Percentiles rank a stretch among this genome's conserved stretches.
phyloP scores from a whole-genome alignment of 257 asterid species.

The Apocynum venetum region DNA sequence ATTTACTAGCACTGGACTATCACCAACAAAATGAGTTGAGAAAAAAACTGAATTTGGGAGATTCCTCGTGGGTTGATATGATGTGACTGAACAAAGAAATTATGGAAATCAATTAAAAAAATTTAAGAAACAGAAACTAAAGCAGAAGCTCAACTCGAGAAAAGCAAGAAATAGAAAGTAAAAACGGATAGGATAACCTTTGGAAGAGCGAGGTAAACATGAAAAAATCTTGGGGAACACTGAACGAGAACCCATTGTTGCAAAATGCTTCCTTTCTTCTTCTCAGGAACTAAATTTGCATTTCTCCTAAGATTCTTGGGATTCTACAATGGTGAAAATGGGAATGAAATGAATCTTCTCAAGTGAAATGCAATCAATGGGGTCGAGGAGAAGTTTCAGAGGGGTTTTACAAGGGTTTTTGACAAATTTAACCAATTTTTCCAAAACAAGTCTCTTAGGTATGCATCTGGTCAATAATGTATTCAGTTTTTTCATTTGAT shows the following conservation, averaged over 20 bases:
- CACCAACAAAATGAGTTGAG: conserved; percentile 64
- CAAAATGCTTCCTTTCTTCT: neutral
- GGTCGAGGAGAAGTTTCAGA: neutral
- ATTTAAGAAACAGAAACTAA: neutral
- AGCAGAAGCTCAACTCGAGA: neutral
- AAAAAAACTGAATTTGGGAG: conserved; percentile 39
- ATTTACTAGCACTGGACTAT: conserved; percentile 64
- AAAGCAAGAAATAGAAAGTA: neutral
- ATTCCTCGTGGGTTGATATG: conserved; percentile 20
- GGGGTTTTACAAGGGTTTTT: conserved; percentile 12
- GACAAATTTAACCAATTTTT: neutral
- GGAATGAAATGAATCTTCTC: neutral
- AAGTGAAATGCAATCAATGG: neutral
- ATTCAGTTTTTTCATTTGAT: no score
- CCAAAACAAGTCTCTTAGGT: no score
- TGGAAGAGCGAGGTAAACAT: conserved; percentile 31
- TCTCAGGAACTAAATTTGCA: neutral
- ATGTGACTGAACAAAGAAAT: conserved; percentile 38
- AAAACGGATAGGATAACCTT: conserved; percentile 34
- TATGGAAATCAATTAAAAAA: neutral
- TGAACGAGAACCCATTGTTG: conserved; percentile 59
- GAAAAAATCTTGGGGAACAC: conserved; percentile 41
- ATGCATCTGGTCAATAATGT: no score
- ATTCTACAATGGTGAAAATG: neutral
- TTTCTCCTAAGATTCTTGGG: neutral